Evolutionary conservation across 495 filamentous ascomycete species (phyloP).

Genomic region (Mytilinidion resinicola): DNA sequence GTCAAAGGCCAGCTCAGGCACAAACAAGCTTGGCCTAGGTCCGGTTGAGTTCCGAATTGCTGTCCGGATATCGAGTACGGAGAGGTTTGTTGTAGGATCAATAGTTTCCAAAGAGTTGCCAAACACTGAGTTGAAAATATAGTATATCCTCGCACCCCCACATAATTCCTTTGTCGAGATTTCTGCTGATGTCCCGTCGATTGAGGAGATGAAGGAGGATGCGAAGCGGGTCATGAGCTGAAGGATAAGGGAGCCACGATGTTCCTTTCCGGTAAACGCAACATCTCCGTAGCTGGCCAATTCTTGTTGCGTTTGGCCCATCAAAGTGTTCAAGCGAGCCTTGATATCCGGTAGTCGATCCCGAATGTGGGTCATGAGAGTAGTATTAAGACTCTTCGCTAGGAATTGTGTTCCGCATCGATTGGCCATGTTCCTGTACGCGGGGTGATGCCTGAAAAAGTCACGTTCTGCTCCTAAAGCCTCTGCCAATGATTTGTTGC

Average conservation of each 20-base stretch:
- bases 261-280: conserved; percentile 96
- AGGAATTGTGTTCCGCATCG: conserved; percentile 93
- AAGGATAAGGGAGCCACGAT: conserved; percentile 87
- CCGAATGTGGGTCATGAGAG: conserved; percentile 92
- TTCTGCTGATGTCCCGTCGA: conserved; percentile 95
- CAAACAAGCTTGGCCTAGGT: conserved; percentile 89
- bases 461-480: conserved; percentile 85
- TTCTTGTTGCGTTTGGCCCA: conserved; percentile 99
- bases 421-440: conserved; percentile 91
- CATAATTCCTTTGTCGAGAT: conserved; percentile 98
- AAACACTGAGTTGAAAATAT: conserved; percentile 99
- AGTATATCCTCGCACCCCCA: conserved; percentile 95
- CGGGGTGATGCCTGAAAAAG: conserved; percentile 95
- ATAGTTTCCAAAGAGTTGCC: conserved; percentile 94
- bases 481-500: conserved; percentile 82
- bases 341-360: conserved; percentile 97
- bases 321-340: conserved; percentile 90
- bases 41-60: conserved; percentile 98
- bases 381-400: conserved; percentile 90
- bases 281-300: conserved; percentile 97
- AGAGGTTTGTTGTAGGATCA: conserved; percentile 90
- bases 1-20: conserved; percentile 96
- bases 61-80: conserved; percentile 93
- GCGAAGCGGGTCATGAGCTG: conserved; percentile 98
- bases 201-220: conserved; percentile 95